A percentile compares a stretch with the other conserved stretches of the same genome.
phyloP scores from a whole-genome alignment of 441 rosid species.

The Manihot esculenta region DNA sequence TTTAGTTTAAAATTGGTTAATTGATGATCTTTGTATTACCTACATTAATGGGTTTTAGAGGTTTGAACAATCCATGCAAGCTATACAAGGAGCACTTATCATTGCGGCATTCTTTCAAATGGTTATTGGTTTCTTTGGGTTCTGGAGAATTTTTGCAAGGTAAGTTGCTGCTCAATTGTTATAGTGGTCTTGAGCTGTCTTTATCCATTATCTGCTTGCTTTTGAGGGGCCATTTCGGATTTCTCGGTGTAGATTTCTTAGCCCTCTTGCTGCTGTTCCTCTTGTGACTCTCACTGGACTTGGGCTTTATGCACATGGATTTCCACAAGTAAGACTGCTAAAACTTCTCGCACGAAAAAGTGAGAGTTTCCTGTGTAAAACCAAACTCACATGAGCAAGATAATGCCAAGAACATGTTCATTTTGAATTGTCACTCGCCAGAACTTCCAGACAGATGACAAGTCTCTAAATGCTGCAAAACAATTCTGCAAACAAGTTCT shows the following conservation, averaged over 20 bases:
- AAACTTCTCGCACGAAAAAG: not conserved
- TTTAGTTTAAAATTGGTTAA: not conserved
- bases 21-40: not conserved
- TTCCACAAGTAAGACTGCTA: constrained; percentile 54
- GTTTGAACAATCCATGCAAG: constrained; percentile 59
- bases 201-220: constrained; percentile 3
- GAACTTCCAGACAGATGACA: not conserved
- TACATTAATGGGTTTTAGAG: constrained; percentile 40
- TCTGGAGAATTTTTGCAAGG: constrained; percentile 78
- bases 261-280: constrained; percentile 78
- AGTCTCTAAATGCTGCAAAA: not conserved
- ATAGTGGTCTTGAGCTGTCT: not conserved
- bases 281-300: constrained; percentile 76
- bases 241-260: constrained; percentile 53
- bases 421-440: not conserved
- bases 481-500: no score
- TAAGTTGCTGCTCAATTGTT: constrained; percentile 20
- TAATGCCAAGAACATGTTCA: no score
- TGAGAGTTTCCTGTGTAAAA: not conserved
- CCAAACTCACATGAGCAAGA: not conserved
- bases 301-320: constrained; percentile 64
- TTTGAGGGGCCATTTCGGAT: constrained; percentile 5
- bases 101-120: constrained; percentile 58
- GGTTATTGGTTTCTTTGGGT: constrained; percentile 71
- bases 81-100: constrained; percentile 73